Evolutionary conservation across 176 grass and related monocot genomes (phyloP).

Genomic region (bread wheat (Triticum aestivum)): DNA sequence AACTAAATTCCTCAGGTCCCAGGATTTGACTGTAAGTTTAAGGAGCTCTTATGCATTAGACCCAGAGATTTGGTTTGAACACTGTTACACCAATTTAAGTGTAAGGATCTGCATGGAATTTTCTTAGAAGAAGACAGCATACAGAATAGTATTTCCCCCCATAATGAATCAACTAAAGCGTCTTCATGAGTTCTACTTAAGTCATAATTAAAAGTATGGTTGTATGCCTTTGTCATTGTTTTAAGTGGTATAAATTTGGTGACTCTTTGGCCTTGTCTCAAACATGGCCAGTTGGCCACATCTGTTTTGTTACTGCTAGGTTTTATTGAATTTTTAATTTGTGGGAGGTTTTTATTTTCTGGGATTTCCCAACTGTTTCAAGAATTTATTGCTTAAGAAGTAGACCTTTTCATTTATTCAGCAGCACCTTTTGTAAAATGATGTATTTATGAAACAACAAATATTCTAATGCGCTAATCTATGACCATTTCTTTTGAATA

Average conservation of each 20-base stretch:
- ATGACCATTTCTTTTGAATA: background rate
- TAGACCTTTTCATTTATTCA: background rate
- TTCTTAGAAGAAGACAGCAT: background rate
- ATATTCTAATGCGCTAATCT: background rate
- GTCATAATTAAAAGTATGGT: background rate
- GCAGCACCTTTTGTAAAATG: background rate
- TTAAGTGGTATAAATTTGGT: constrained; percentile 1
- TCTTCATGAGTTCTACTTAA: background rate
- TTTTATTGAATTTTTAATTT: background rate
- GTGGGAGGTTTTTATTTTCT: background rate
- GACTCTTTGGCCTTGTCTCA: background rate
- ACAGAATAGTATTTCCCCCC: background rate
- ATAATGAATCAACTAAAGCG: background rate
- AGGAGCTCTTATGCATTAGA: too few species aligned
- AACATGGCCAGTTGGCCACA: background rate
- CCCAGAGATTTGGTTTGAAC: too few species aligned
- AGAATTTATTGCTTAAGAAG: constrained; percentile 16
- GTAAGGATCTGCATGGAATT: background rate
- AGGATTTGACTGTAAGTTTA: background rate
- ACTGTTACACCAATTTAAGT: background rate
- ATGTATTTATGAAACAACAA: background rate
- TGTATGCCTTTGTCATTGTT: background rate
- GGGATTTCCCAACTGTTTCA: background rate
- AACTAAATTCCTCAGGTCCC: background rate
- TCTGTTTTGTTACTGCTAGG: background rate